Evolutionary conservation across 2,329 filamentous ascomycete species (phyloP), one percentile per base, ranked within the genome.

Genomic region (Alternaria sp.): DNA sequence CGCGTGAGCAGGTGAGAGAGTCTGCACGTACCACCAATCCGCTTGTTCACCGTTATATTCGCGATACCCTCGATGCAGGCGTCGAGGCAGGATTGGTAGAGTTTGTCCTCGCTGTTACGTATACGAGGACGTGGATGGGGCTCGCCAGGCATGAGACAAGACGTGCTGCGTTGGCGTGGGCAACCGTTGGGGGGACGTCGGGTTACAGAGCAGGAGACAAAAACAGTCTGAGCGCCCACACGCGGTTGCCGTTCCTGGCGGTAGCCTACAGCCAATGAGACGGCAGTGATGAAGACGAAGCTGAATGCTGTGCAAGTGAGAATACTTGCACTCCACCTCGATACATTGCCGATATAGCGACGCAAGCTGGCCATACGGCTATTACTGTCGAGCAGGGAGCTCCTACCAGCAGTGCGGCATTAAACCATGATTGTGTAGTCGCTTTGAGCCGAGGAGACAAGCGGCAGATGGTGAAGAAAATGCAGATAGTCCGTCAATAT

Each of bases 31-130:
- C 65, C 40, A 44, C 19, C 21, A 7, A 12, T 36, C n/a, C 40
- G 45, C 28, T 57, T 46, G 13, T 62, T 56, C 17, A 74, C 58
- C 5, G 59, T 51, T 44, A 74, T 57, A 8, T 65, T 59, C 25
- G 63, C 51, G 11, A 75, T 63, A 10, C 67, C 67, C 26, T 69
- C 44, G 3, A 74, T 70, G 28, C 69, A 71, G 11, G 64, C 66
- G 15, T 68, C 57, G 3, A 74, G 66, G 23, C 51, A 56, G 10
- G 59, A 57, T 15, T 66, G 55, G 30, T 67, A 71, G 2, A 66
- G 58, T 30, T 67, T 61, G 9, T 71, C 62, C 15, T 64, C 61
- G 46, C 54, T 69, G 23, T 45, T 64, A 23, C 59, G 57, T 56
- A 44, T 15, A 40, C 23, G 59, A 49, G 32, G n/a, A 50, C 44